These are phyloP conservation scores for Ophiosphaerella korrae DNA, from an alignment of 2,329 filamentous ascomycete species.

Conservation along the genomic window DNA sequence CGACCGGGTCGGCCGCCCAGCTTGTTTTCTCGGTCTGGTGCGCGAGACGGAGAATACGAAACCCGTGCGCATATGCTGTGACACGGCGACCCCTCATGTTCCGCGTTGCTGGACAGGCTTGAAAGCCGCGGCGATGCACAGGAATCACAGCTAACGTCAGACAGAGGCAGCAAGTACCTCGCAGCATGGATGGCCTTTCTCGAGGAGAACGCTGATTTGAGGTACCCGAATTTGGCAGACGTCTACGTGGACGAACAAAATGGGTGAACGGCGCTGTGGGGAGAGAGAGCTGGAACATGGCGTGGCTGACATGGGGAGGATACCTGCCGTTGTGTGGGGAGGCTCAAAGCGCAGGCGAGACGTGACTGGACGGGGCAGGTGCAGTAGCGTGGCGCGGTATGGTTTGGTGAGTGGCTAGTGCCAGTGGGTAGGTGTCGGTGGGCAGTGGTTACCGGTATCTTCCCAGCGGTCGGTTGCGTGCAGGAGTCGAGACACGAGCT, in stretches of 20 bases:
- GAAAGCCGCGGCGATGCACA: conserved; percentile 10
- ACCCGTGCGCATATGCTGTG: conserved; percentile 20
- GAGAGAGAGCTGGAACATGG: conserved; percentile 8
- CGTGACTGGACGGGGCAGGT: conserved; percentile 17
- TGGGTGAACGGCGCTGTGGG: conserved; percentile 18
- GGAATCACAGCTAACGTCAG: conserved; percentile 15
- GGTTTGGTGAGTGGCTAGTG: too few relatives aligned
- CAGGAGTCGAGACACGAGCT: conserved; percentile 4
- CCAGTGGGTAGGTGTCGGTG: too few relatives aligned
- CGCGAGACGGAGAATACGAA: conserved; percentile 12
- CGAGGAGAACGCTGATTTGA: conserved; percentile 85
- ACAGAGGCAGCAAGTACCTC: conserved; percentile 81
- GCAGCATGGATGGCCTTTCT: conserved; percentile 90
- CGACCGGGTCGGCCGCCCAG: conserved; percentile 1
- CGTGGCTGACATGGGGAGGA: conserved; percentile 4
- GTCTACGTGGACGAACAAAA: conserved; percentile 43
- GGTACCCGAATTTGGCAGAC: conserved; percentile 75
- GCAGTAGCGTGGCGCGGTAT: not conserved
- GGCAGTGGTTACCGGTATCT: too few relatives aligned
- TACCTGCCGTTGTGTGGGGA: not conserved
- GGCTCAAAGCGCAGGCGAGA: not conserved
- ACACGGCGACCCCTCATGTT: conserved; percentile 5
- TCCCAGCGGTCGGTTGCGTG: not conserved
- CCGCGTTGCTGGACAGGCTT: conserved; percentile 5
- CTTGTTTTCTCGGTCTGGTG: conserved; percentile 8